These are phyloP conservation scores for Pestalotiopsis sp. DNA, from an alignment of 2,329 filamentous ascomycete species.

Conservation along the genomic window DNA sequence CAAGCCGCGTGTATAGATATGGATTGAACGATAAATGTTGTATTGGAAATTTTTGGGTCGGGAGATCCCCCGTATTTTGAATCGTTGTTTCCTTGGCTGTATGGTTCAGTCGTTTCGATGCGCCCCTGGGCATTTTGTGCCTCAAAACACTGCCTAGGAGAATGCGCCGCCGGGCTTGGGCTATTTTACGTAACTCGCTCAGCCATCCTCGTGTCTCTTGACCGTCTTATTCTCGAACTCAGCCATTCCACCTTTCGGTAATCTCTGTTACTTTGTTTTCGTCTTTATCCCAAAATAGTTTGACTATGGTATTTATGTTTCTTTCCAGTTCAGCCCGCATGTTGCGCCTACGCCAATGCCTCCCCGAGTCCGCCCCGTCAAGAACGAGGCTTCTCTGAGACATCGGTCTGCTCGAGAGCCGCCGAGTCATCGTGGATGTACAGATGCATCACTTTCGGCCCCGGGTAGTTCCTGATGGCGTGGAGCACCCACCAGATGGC, in stretches of 20 bases:
- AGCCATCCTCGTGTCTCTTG: not conserved
- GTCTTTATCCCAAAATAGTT: not conserved
- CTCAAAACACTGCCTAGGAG: not conserved
- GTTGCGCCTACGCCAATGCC: not conserved
- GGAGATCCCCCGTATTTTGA: not conserved
- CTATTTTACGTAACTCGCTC: not conserved
- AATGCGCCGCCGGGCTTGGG: not conserved
- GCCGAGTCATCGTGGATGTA: conserved; percentile 37
- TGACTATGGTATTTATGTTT: not conserved
- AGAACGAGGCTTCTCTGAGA: conserved; percentile 3
- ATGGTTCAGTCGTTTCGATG: not conserved
- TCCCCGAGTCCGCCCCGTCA: not conserved
- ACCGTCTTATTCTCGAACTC: not conserved
- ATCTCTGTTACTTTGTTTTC: not conserved
- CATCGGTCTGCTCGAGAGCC: conserved; percentile 4
- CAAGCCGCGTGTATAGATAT: not conserved
- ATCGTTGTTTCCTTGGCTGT: not conserved
- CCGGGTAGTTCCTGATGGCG: conserved; percentile 47
- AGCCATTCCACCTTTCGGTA: not conserved
- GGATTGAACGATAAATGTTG: not conserved
- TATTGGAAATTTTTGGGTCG: not conserved
- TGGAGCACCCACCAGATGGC: conserved; percentile 51
- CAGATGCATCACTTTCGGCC: conserved; percentile 47
- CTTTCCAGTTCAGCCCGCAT: not conserved
- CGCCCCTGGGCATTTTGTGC: not conserved